Base-by-base conservation (phyloP, 495 filamentous ascomycete genomes). In the Hypoxylon trugodes region DNA sequence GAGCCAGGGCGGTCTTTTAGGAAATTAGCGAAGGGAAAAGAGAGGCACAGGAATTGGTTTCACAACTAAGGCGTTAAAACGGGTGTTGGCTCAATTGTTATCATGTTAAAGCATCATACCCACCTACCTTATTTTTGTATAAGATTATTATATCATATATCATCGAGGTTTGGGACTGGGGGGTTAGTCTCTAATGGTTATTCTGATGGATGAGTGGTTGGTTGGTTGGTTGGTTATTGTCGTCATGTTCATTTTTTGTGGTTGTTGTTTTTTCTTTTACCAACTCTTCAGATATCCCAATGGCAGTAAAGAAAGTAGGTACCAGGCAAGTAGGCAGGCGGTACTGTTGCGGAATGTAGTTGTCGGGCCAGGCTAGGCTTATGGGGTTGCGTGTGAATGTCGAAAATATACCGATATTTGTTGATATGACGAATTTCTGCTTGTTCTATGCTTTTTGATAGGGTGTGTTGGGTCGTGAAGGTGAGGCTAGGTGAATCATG, bases 381-480 rank as follows among this genome's bases (percentile, higher is more conserved):
- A n/a, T n/a, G 35, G 50, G 13, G 36, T 37, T 51, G 35, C 10
- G 18, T 56, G 45, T 56, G 51, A 56, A 50, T 50, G 59, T 49
- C 32, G 46, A 36, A 60, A 50, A 49, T 49, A 46, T 56, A 56
- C 52, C 33, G 33, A 47, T 48, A 57, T 25, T 28, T 30, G 22
- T 41, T 36, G 13, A 49, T 16, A 18, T 32, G 10, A 9, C 26
- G 33, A 48, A 30, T 2, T 19, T 7, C 24, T 12, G 0, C 16
- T 9, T 33, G n/a, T 22, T 8, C 18, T 41, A 18, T 16, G 6
- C 19, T 40, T 18, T n/a, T n/a, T n/a, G n/a, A n/a, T n/a, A n/a
- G n/a, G n/a, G n/a, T 3, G n/a, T 9, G 5, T 40, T 3, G 4
- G 12, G 12, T 7, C 6, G 5, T n/a, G 6, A 0, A n/a, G n/a